These are phyloP conservation scores for Nadsonia starkeyi-henricii DNA, from an alignment of 1,139 yeast species.

Conservation along the genomic window DNA sequence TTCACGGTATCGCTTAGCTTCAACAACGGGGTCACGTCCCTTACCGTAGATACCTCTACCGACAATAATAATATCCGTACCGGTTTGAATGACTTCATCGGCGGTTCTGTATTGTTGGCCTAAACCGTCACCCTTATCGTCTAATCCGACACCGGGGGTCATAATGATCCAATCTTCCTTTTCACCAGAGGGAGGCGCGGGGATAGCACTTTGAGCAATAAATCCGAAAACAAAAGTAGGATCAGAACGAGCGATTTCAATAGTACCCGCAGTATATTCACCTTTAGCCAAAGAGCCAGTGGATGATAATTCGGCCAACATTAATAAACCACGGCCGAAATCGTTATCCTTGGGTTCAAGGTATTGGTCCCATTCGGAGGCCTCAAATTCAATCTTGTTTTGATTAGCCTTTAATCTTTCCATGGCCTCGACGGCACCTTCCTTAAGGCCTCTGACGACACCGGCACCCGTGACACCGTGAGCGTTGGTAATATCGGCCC, in stretches of 20 bases:
- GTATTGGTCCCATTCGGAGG: slow-evolving; percentile 4
- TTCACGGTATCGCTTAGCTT: slow-evolving; percentile 75
- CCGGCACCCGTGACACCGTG: slow-evolving; percentile 97
- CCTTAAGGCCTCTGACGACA: slow-evolving; percentile 73
- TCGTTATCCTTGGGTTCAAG: slow-evolving; percentile 30
- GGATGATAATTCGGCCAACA: slow-evolving; percentile 92
- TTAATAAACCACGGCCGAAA: slow-evolving; percentile 57
- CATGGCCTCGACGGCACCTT: slow-evolving; percentile 65
- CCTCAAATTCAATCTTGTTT: background rate
- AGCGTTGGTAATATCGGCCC: slow-evolving; percentile 97
- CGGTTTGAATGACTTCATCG: slow-evolving; percentile 63
- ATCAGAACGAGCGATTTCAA: slow-evolving; percentile 80
- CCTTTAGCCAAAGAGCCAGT: slow-evolving; percentile 90
- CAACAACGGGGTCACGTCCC: slow-evolving; percentile 79
- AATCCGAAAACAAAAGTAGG: slow-evolving; percentile 88
- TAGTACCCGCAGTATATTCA: slow-evolving; percentile 72
- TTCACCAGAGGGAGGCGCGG: slow-evolving; percentile 56
- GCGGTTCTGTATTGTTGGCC: slow-evolving; percentile 97
- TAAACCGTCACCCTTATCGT: slow-evolving; percentile 89
- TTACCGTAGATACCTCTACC: slow-evolving; percentile 96
- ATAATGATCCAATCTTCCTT: slow-evolving; percentile 80
- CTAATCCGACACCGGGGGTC: slow-evolving; percentile 98
- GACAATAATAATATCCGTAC: slow-evolving; percentile 88
- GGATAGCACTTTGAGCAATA: slow-evolving; percentile 86
- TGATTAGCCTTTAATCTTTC: slow-evolving; percentile 15